Conservation (phyloP, 805 yeast species). For the Kluyveromyces starmeri region DNA sequence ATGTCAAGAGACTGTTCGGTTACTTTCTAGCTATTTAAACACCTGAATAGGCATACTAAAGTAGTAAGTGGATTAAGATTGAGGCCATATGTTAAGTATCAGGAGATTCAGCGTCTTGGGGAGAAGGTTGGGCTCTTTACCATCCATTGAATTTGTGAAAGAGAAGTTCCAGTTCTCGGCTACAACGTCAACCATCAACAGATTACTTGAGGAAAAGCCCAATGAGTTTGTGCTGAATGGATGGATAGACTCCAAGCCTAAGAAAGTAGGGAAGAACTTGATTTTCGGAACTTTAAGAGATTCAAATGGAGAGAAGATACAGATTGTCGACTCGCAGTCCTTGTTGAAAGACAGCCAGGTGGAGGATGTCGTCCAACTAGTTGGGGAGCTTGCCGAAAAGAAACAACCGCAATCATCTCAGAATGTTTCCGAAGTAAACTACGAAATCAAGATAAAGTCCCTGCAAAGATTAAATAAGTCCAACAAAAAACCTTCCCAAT, state of each 20-base stretch:
- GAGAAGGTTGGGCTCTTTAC: conserved; percentile 9
- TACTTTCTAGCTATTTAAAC: no score
- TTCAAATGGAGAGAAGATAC: conserved; percentile 54
- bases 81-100: conserved; percentile 6
- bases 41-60: no score
- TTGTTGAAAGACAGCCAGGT: conserved; percentile 43
- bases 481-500: conserved; percentile 55
- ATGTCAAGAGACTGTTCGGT: no score
- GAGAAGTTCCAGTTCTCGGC: conserved; percentile 14
- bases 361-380: conserved; percentile 67
- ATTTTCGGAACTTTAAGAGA: conserved; percentile 75
- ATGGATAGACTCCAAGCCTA: conserved; percentile 73
- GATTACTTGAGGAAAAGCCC: conserved; percentile 6
- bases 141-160: conserved; percentile 9
- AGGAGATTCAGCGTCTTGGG: conserved; percentile 7
- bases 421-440: conserved; percentile 28
- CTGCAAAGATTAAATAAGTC: conserved; percentile 56
- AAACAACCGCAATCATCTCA: conserved; percentile 7
- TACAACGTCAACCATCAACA: conserved; percentile 10
- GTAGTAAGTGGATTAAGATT: no score
- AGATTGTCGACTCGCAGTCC: conserved; percentile 39
- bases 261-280: conserved; percentile 52
- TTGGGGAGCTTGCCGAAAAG: conserved; percentile 40
- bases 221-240: conserved; percentile 54
- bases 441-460: conserved; percentile 51